These are phyloP conservation scores for Claviceps cyperi DNA, from an alignment of 2,329 filamentous ascomycete species.

Conservation along the genomic window DNA sequence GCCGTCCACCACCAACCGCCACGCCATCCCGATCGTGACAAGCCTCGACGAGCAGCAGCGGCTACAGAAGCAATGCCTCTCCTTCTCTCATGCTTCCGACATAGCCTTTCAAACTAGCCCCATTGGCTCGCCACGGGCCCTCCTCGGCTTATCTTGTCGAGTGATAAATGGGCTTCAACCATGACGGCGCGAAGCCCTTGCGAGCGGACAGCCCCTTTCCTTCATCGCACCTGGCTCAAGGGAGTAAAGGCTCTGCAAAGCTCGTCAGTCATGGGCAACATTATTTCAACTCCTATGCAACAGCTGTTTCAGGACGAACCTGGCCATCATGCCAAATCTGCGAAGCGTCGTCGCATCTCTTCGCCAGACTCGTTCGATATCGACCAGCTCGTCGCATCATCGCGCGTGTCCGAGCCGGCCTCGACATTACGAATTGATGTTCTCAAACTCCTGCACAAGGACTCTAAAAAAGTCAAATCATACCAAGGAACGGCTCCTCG, in stretches of 20 bases:
- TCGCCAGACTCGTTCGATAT: slow-evolving; percentile 21
- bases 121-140: neutral
- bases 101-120: neutral
- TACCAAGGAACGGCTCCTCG: slow-evolving; percentile 16
- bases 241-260: slow-evolving; percentile 29
- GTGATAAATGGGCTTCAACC: slow-evolving; percentile 22
- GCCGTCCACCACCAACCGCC: neutral
- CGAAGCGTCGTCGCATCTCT: slow-evolving; percentile 36
- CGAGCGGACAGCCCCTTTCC: slow-evolving; percentile 36
- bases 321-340: slow-evolving; percentile 23
- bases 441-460: slow-evolving; percentile 36
- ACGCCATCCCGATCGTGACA: neutral
- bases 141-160: slow-evolving; percentile 6
- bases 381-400: slow-evolving; percentile 20
- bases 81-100: slow-evolving; percentile 3
- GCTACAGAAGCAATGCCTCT: slow-evolving; percentile 7
- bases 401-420: slow-evolving; percentile 17
- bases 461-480: slow-evolving; percentile 24
- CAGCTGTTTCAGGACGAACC: slow-evolving; percentile 20
- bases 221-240: slow-evolving; percentile 39
- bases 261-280: slow-evolving; percentile 28
- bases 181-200: slow-evolving; percentile 35
- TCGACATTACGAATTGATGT: slow-evolving; percentile 37
- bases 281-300: slow-evolving; percentile 23
- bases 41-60: neutral